Evolutionary conservation across 345 rosid genomes (phyloP), one percentile per base, ranked within the genome.

Genomic region (Physaria fendleri): DNA sequence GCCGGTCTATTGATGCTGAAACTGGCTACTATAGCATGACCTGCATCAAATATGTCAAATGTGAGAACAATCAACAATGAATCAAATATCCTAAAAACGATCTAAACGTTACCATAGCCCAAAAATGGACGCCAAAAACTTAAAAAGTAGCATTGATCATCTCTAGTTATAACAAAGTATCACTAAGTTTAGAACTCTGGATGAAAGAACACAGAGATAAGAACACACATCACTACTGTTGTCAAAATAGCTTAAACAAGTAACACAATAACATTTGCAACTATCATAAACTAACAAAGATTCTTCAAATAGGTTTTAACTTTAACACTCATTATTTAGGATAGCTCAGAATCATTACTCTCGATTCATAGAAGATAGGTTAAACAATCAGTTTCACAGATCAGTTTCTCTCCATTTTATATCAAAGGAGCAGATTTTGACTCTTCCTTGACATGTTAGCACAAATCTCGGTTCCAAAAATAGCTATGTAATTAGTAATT

Each of bases 21-120:
- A 71, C 87, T 78, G 49, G 97, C 95, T 56, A 86, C 86, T 33
- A 89, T 78, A 63, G 68, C 97, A 77, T 84, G 97, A 81, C 69
- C 97, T 89, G 88, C 65, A 74, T 37, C 51, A 17, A 55, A 17
- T 49, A n/a, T 35, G 47, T 4, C 3, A 22, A 30, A 34, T 16
- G 59, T 58, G 71, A 67, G 46, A 49, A 49, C 22, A 67, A 8
- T 24, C 1, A 50, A 41, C 2, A 22, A 24, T 9, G 25, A 13
- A 27, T n/a, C 14, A 15, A 49, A 49, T 27, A 62, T 25, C 21
- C 11, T 29, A 63, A 24, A 3, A 13, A 12, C 23, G 44, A 23
- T 59, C 43, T 17, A 15, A 45, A 8, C 14, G 16, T 61, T 37
- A 47, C 8, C 16, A 50, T 23, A 6, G 28, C 22, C 29, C n/a